Base-by-base conservation (phyloP, 2,329 filamentous ascomycete genomes). In the Leptodontidium sp. region DNA sequence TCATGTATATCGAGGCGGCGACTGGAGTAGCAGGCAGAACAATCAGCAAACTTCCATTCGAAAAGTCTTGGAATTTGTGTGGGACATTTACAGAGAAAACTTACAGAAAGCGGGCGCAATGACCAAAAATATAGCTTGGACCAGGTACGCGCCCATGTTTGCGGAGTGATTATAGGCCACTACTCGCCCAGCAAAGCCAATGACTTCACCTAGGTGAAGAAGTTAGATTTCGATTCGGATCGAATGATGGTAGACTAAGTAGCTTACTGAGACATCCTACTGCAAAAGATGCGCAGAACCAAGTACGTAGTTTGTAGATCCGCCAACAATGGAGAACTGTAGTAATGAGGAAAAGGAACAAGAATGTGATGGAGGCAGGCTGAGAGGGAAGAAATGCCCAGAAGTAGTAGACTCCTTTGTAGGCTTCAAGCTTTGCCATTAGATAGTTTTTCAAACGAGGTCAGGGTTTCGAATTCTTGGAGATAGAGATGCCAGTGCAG, bases 341-440 rank as follows among this genome's bases (percentile, higher is more conserved):
- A 0, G 69, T 55, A 15, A 65, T 47, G 12, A 75, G 38, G 70
- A 80, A 81, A 17, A 81, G 61, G 6, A 80, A 64, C 15, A 80
- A 73, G 64, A 82, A 81, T 29, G 81, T 71, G 26, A 80, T 76
- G 1, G 84, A 83, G 2, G 81, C 80, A 0, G 78, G 75, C n/a
- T 80, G 72, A 5, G 81, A 84, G 0, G 85, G 84, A 29, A 82
- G 75, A 71, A 85, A 86, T 62, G 82, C 82, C 78, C 78, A 80
- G 11, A 82, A 76, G 68, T 79, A 82, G 63, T 78, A 79, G 21
- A 71, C 75, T 6, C 70, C 71, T 55, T 71, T 71, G 66, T 77
- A 77, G 7, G 79, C 75, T 53, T 79, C 70, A 24, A 81, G 70
- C 55, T 76, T 64, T 6, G 77, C 72, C 79, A 80, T 80, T 40